A percentile compares a stretch with the other conserved stretches of the same genome.
Conservation (phyloP, 179 eudicot genomes). For the Beta lomatogona region DNA sequence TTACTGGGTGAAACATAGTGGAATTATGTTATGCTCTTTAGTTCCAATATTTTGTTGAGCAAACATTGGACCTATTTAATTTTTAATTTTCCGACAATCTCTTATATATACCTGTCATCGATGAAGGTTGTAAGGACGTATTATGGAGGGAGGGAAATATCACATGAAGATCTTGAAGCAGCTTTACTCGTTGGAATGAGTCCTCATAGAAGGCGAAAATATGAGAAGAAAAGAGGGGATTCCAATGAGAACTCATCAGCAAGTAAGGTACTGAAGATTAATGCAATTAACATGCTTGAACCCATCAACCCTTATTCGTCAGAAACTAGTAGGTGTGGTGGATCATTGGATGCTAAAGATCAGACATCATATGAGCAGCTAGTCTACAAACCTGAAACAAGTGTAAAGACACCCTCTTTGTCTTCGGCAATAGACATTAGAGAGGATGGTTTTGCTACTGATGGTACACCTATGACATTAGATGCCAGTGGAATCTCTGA, state of each 20-base stretch:
- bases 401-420: constrained; percentile 20
- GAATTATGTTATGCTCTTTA: neutral
- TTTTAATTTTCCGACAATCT: neutral
- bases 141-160: constrained; percentile 84
- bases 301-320: constrained; percentile 24
- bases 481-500: constrained; percentile 28
- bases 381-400: constrained; percentile 29
- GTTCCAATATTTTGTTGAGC: neutral
- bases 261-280: constrained; percentile 25
- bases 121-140: constrained; percentile 73
- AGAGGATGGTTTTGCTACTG: constrained; percentile 19
- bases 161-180: constrained; percentile 73
- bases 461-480: constrained; percentile 21
- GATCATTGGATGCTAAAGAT: constrained; percentile 28
- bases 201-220: constrained; percentile 73
- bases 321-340: constrained; percentile 16
- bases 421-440: constrained; percentile 25
- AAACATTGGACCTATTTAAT: neutral
- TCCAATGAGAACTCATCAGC: constrained; percentile 37
- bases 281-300: constrained; percentile 11
- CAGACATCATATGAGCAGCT: constrained; percentile 34
- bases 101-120: neutral
- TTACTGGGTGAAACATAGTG: neutral
- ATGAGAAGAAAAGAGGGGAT: constrained; percentile 64
- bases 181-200: constrained; percentile 88